A percentile compares a stretch with the other conserved stretches of the same genome.
phyloP scores from a whole-genome alignment of 148 eudicot species.

The Camellia sinensis region DNA sequence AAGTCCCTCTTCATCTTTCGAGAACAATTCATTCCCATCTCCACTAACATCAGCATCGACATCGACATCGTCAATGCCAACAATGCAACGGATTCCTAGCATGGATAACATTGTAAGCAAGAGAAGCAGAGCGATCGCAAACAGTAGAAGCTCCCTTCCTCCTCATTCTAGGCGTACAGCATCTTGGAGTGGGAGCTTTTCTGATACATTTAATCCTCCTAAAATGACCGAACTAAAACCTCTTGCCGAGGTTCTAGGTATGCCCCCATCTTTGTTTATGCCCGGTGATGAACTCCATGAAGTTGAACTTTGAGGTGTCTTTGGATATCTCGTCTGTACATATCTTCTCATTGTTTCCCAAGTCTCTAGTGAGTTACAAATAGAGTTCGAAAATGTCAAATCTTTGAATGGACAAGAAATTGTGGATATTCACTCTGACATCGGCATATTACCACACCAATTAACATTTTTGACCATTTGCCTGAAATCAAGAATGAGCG shows the following conservation, averaged over 20 bases:
- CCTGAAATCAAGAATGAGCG: background rate
- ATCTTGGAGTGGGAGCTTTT: slow-evolving; percentile 59
- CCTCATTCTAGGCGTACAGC: slow-evolving; percentile 50
- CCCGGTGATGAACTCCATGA: slow-evolving; percentile 57
- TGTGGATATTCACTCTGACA: background rate
- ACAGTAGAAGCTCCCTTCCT: slow-evolving; percentile 22
- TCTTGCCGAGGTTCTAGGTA: slow-evolving; percentile 29
- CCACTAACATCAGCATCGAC: slow-evolving; percentile 18
- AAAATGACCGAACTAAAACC: slow-evolving; percentile 15
- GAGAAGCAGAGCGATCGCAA: slow-evolving; percentile 11
- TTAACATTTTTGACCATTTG: background rate
- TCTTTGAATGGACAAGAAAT: background rate
- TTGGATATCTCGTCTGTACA: too few relatives aligned
- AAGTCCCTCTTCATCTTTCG: background rate
- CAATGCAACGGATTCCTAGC: slow-evolving; percentile 54
- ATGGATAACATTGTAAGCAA: slow-evolving; percentile 44
- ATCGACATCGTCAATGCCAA: slow-evolving; percentile 16
- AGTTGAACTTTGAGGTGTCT: slow-evolving; percentile 49
- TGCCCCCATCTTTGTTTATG: slow-evolving; percentile 31
- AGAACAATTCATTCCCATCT: slow-evolving; percentile 25
- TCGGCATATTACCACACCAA: background rate
- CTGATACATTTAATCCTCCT: slow-evolving; percentile 23
- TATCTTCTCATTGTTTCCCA: too few relatives aligned
- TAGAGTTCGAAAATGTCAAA: too few relatives aligned
- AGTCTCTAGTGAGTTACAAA: too few relatives aligned